Percentiles rank a stretch among this genome's conserved stretches.
Evolutionary conservation across 1,284 basidiomycete genomes (phyloP).

Genomic region (Chalciporus sp.): DNA sequence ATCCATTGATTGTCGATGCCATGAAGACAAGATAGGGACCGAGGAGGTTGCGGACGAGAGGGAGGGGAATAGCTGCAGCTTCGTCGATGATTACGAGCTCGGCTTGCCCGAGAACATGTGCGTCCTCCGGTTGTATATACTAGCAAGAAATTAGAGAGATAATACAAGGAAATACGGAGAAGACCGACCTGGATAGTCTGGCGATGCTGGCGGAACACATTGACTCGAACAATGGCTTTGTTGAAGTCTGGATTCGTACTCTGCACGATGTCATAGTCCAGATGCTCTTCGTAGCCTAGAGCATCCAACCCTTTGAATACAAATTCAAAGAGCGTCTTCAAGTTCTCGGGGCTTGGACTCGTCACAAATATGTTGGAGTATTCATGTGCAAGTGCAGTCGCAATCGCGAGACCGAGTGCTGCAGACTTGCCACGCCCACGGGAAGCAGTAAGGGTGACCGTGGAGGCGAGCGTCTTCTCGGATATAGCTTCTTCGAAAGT

Average conservation of each 20-base stretch:
- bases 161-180: neutral
- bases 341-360: conserved; percentile 95
- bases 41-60: conserved; percentile 92
- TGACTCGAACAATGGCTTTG: conserved; percentile 95
- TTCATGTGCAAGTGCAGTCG: conserved; percentile 91
- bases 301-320: conserved; percentile 97
- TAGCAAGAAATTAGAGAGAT: conserved; percentile 31
- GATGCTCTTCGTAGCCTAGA: conserved; percentile 95
- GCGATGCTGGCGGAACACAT: conserved; percentile 90
- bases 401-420: conserved; percentile 91
- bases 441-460: conserved; percentile 92
- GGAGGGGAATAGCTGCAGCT: conserved; percentile 96
- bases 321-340: conserved; percentile 98
- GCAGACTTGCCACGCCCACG: conserved; percentile 98
- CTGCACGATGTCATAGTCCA: conserved; percentile 96
- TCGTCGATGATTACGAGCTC: conserved; percentile 99
- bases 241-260: conserved; percentile 95
- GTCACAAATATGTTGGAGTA: conserved; percentile 99
- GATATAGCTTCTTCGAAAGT: conserved; percentile 93
- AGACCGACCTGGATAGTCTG: conserved; percentile 87
- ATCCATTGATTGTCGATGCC: conserved; percentile 98
- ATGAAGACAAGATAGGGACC: conserved; percentile 99
- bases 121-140: conserved; percentile 98
- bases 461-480: conserved; percentile 92
- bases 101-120: conserved; percentile 96